A percentile compares a stretch with the other conserved stretches of the same genome.
phyloP scores from a whole-genome alignment of 331 rosid genomes.

The Acacia pycnantha region DNA sequence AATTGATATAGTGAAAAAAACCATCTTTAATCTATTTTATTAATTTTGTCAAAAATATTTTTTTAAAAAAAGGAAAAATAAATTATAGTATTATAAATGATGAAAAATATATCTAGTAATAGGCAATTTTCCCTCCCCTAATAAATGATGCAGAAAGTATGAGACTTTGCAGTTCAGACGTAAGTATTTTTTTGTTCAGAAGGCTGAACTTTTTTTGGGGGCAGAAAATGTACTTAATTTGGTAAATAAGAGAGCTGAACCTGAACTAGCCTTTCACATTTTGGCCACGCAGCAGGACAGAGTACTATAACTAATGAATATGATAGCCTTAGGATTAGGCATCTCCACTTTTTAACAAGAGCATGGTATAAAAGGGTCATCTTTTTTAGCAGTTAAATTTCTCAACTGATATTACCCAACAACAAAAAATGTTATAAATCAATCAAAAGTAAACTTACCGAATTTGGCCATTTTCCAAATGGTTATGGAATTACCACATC shows the following conservation, averaged over 20 bases:
- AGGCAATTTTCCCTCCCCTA: not conserved
- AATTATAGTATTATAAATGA: not conserved
- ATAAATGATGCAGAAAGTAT: not conserved
- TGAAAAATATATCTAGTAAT: too few relatives aligned
- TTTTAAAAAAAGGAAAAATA: not conserved
- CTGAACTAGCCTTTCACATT: not conserved
- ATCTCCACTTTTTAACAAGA: not conserved
- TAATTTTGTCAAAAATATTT: not conserved
- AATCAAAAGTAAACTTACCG: slow-evolving; percentile 41
- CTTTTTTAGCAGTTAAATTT: not conserved
- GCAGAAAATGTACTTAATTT: too few relatives aligned
- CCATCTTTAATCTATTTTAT: not conserved
- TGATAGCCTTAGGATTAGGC: not conserved
- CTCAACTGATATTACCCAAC: not conserved
- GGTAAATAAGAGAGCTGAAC: too few relatives aligned
- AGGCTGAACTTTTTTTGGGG: not conserved
- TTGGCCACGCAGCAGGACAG: not conserved
- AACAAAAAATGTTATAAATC: not conserved
- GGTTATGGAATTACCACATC: slow-evolving; percentile 86
- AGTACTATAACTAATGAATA: not conserved
- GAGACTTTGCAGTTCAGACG: slow-evolving; percentile 7
- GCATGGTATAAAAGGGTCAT: not conserved
- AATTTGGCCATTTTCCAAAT: slow-evolving; percentile 83
- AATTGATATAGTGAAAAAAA: not conserved
- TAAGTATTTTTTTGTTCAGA: not conserved